Evolutionary conservation across 176 grass and related monocot species (phyloP).

Genomic region (Eleusine indica): DNA sequence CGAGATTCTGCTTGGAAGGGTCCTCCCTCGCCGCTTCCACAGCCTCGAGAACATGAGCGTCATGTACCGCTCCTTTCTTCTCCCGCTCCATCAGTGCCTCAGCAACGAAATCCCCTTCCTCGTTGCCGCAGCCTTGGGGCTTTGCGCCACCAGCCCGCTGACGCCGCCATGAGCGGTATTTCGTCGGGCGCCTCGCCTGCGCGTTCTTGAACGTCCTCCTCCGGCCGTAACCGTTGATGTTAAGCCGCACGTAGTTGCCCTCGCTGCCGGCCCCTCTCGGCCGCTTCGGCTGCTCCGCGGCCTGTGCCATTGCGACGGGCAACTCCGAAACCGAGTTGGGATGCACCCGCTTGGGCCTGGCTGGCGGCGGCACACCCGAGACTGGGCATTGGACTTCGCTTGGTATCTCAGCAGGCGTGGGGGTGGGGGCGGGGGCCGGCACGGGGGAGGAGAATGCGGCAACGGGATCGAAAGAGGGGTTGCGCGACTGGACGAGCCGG

Average conservation of each 20-base stretch:
- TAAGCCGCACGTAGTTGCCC: slow-evolving; percentile 90
- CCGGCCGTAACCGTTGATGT: slow-evolving; percentile 83
- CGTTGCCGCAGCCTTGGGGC: slow-evolving; percentile 16
- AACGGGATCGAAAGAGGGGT: slow-evolving; percentile 62
- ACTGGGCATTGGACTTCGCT: not conserved
- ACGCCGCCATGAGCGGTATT: slow-evolving; percentile 55
- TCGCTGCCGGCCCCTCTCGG: slow-evolving; percentile 52
- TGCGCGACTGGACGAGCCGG: slow-evolving; percentile 68
- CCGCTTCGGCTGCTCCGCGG: slow-evolving; percentile 51
- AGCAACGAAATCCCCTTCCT: slow-evolving; percentile 54
- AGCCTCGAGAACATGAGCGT: slow-evolving; percentile 46
- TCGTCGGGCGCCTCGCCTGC: slow-evolving; percentile 52
- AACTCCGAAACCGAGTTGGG: slow-evolving; percentile 69
- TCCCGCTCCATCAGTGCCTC: slow-evolving; percentile 51
- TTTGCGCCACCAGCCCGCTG: slow-evolving; percentile 33
- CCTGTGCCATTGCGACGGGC: not conserved
- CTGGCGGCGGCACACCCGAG: slow-evolving; percentile 30
- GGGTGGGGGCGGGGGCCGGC: not conserved
- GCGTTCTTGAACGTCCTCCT: slow-evolving; percentile 68
- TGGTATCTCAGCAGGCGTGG: not conserved
- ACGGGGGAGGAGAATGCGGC: slow-evolving; percentile 33
- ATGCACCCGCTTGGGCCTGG: slow-evolving; percentile 64
- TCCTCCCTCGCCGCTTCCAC: slow-evolving; percentile 52
- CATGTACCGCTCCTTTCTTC: slow-evolving; percentile 33
- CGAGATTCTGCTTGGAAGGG: slow-evolving; percentile 66